Percentiles rank a stretch among this genome's conserved stretches.
phyloP scores from a whole-genome alignment of 2,329 filamentous ascomycete species.

The Monosporascus sp. region DNA sequence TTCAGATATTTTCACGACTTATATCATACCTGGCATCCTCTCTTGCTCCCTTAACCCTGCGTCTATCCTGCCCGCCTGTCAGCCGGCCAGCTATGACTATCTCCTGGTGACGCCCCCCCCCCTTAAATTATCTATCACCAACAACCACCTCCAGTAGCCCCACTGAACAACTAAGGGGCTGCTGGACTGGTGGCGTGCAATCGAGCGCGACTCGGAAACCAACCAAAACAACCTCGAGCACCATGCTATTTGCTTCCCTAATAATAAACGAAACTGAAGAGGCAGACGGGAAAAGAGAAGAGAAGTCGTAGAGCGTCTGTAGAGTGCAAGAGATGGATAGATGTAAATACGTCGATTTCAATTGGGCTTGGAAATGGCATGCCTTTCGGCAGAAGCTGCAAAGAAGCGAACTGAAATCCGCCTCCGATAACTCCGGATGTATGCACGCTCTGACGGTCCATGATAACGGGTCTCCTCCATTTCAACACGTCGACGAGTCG shows the following conservation, averaged over 20 bases:
- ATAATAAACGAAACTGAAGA: neutral
- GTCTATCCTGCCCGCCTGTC: neutral
- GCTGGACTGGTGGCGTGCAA: neutral
- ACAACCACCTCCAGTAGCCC: too few species aligned
- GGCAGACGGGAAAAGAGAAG: neutral
- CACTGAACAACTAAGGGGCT: neutral
- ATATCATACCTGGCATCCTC: neutral
- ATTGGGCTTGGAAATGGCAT: neutral
- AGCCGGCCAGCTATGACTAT: too few species aligned
- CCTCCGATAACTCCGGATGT: constrained; percentile 12
- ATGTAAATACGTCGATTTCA: neutral
- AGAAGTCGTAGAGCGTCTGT: neutral
- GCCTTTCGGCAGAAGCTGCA: neutral
- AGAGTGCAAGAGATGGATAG: neutral
- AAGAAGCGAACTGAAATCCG: neutral
- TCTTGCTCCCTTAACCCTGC: neutral
- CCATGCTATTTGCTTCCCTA: constrained; percentile 1
- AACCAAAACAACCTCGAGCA: neutral
- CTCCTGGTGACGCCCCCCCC: neutral
- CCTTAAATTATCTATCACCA: too few species aligned
- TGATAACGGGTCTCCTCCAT: constrained; percentile 23
- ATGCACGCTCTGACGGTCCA: constrained; percentile 19
- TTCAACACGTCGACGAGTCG: neutral
- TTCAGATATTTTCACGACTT: neutral
- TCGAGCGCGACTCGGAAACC: neutral